Conservation (phyloP, 176 grass and related monocot species). For the Microstegium vimineum region DNA sequence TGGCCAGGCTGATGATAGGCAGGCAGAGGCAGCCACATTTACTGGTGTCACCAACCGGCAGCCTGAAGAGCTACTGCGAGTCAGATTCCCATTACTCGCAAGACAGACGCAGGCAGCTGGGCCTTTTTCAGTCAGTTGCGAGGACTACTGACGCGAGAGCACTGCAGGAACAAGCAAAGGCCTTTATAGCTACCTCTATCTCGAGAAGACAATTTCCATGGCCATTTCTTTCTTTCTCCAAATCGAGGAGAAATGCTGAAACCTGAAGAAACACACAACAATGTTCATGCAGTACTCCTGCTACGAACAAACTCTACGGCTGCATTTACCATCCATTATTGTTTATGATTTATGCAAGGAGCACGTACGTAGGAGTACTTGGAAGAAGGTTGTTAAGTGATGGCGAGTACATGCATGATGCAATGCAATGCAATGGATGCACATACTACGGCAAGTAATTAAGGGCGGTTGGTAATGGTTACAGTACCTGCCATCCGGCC, state of each 20-base stretch:
- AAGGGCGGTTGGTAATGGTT: neutral
- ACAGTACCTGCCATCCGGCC: slow-evolving; percentile 89
- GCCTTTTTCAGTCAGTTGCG: slow-evolving; percentile 12
- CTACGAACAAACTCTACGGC: neutral
- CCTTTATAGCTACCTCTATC: neutral
- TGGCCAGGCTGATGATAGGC: neutral
- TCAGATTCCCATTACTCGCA: slow-evolving; percentile 30
- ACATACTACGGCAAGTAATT: neutral
- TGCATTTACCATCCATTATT: neutral
- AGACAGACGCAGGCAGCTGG: neutral
- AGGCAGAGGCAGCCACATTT: slow-evolving; percentile 19
- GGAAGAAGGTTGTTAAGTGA: neutral
- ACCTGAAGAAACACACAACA: neutral
- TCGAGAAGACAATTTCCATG: neutral
- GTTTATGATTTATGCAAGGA: too few species aligned
- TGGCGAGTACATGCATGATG: neutral
- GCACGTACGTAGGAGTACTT: neutral
- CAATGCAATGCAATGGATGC: too few species aligned
- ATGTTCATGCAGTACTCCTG: neutral
- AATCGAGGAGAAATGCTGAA: neutral
- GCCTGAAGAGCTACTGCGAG: slow-evolving; percentile 22
- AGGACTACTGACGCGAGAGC: slow-evolving; percentile 13
- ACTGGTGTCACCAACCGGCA: slow-evolving; percentile 40
- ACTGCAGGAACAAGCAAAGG: slow-evolving; percentile 11
- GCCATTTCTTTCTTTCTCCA: neutral